Percentiles rank a stretch among this genome's conserved stretches.
These are phyloP conservation scores for Lichina pygmaea DNA, from an alignment of 495 filamentous ascomycete species.

Conservation along the genomic window DNA sequence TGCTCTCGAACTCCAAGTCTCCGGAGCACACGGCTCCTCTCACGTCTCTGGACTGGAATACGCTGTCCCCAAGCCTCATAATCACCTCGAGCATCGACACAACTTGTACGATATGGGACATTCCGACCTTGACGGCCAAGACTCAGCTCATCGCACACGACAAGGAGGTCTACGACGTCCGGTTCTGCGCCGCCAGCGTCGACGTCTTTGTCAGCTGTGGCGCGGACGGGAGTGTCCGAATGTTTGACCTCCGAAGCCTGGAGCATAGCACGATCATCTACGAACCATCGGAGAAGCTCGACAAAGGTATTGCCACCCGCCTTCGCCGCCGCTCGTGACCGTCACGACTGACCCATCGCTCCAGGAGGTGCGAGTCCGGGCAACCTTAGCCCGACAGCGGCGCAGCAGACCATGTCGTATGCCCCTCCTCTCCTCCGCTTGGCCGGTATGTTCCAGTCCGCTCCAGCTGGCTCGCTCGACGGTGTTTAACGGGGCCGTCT, in stretches of 20 bases:
- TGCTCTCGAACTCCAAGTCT: slow-evolving; percentile 92
- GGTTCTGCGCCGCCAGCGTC: slow-evolving; percentile 86
- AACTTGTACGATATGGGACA: slow-evolving; percentile 99
- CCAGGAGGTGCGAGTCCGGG: slow-evolving; percentile 17
- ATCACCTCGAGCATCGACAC: slow-evolving; percentile 98
- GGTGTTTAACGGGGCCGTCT: neutral
- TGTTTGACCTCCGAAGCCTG: slow-evolving; percentile 92
- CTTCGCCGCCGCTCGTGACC: slow-evolving; percentile 1
- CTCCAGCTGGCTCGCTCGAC: neutral
- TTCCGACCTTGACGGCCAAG: slow-evolving; percentile 89
- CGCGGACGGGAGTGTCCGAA: slow-evolving; percentile 89
- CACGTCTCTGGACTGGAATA: slow-evolving; percentile 95
- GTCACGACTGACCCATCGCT: neutral
- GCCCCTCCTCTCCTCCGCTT: slow-evolving; percentile 68
- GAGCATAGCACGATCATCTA: slow-evolving; percentile 99
- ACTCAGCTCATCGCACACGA: slow-evolving; percentile 97
- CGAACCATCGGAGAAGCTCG: slow-evolving; percentile 74
- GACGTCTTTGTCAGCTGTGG: slow-evolving; percentile 97
- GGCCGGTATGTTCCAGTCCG: slow-evolving; percentile 22
- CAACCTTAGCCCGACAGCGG: slow-evolving; percentile 30
- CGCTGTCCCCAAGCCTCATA: slow-evolving; percentile 79
- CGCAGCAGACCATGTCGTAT: slow-evolving; percentile 50
- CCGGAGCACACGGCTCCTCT: slow-evolving; percentile 93
- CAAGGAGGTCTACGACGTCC: slow-evolving; percentile 95
- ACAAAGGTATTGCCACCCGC: slow-evolving; percentile 31